Conservation (phyloP, 73 alveolate species). For the Stentor roeselii region DNA sequence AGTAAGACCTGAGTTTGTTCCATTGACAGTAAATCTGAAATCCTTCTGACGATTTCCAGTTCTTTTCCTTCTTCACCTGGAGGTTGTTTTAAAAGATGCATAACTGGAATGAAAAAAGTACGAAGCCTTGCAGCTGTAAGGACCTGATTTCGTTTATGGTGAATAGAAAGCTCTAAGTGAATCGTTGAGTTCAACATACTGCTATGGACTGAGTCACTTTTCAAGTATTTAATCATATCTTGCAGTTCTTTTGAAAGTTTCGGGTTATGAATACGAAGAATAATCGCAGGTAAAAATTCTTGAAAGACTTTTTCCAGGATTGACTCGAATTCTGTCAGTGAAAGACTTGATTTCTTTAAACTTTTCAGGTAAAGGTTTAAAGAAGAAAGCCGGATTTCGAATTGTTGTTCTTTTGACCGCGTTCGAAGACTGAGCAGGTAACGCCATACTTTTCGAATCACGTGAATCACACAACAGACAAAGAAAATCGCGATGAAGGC, state of each 20-base stretch:
- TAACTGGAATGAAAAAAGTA: background rate
- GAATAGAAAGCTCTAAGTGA: background rate
- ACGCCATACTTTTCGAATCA: background rate
- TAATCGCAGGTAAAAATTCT: background rate
- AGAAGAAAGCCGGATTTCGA: background rate
- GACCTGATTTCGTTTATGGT: background rate
- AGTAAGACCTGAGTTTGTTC: background rate
- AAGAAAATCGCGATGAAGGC: background rate
- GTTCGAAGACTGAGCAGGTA: background rate
- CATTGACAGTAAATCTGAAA: background rate
- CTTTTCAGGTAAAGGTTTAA: background rate
- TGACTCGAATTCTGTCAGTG: background rate
- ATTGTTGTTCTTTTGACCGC: background rate
- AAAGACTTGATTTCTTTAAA: background rate
- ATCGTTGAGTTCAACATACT: background rate
- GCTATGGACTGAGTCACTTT: background rate
- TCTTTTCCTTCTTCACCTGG: conserved; percentile 1
- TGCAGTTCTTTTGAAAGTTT: background rate
- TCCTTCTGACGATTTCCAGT: conserved; percentile 15
- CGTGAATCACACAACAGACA: background rate
- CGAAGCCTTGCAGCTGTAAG: conserved; percentile 1
- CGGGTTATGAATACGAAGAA: background rate
- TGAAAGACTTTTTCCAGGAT: background rate
- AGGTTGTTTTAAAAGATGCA: conserved; percentile 2
- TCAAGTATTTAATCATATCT: background rate